Base-by-base conservation (phyloP, 202 grass and related monocot species). In the Dendrocalamus latiflorus region DNA sequence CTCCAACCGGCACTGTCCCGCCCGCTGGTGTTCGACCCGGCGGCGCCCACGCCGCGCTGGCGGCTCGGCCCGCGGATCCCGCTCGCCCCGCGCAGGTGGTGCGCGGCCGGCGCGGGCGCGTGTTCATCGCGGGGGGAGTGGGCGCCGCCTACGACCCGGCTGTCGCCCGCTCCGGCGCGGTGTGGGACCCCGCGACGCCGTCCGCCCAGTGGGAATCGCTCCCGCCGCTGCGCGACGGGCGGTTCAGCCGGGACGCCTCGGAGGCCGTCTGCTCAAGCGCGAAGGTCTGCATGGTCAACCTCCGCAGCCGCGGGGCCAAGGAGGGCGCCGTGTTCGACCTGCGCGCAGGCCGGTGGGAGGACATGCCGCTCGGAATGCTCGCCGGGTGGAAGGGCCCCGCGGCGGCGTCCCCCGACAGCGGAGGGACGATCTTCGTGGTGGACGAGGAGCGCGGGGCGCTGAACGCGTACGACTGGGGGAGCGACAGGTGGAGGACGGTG, bases 201-300 rank as follows among this genome's bases (percentile, higher is more conserved):
- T n/a, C n/a, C n/a, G n/a, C n/a, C n/a, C n/a, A n/a, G n/a, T n/a
- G n/a, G 95, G 89, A 91, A 60, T 42, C 82, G 45, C 47, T 92
- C 18, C 82, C 95, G 74, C 83, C 87, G 53, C 81, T 98, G 37
- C 75, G 87, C 9, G 86, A 97, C 71, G 89, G 87, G 0, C 75
- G 91, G n/a, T 98, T 98, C 87, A 84, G 91, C 81, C 72, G 95
- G 1, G 95, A 98, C 65, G 89, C 89, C 15, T 85, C 83, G 1
- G 89, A 91, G 39, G 91, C 91, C 4, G 93, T 98, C 11, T 86
- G 63, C 48, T 84, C 93, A 1, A 24, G 63, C 17, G 93, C 91
- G 66, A 98, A 92, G 87, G 87, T 98, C 2, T 98, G 89, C 87
- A 91, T 93, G 91, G 93, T 95, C 18, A 98, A 91, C 85, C 68